phyloP scores from a whole-genome alignment of 768 basidiomycete genomes.

The Austroboletus eburneus region DNA sequence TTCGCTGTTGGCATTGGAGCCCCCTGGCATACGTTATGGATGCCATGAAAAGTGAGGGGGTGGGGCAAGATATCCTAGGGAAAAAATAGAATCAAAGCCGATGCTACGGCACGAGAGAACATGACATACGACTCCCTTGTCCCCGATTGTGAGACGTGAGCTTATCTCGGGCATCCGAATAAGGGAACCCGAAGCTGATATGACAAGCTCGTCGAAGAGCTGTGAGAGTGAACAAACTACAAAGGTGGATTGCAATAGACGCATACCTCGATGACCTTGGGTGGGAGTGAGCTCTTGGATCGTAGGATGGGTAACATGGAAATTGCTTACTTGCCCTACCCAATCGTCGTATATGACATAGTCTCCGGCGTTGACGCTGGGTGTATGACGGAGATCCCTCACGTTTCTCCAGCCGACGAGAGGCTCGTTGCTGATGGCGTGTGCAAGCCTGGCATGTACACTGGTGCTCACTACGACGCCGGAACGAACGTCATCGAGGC shows the following conservation, averaged over 20 bases:
- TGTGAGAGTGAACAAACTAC: slow-evolving; percentile 30
- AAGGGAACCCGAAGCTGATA: slow-evolving; percentile 65
- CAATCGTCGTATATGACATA: slow-evolving; percentile 81
- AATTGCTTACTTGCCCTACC: slow-evolving; percentile 76
- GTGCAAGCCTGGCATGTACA: slow-evolving; percentile 64
- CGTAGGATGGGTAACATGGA: slow-evolving; percentile 5
- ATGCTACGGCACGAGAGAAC: not conserved
- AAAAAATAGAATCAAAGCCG: slow-evolving; percentile 1
- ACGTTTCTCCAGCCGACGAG: slow-evolving; percentile 61
- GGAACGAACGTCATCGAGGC: slow-evolving; percentile 66
- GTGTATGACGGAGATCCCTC: slow-evolving; percentile 52
- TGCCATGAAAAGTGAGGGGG: slow-evolving; percentile 40
- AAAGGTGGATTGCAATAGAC: slow-evolving; percentile 1
- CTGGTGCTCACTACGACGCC: slow-evolving; percentile 68
- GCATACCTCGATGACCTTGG: slow-evolving; percentile 72
- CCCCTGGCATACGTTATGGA: slow-evolving; percentile 45
- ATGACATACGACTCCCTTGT: slow-evolving; percentile 61
- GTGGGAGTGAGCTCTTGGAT: slow-evolving; percentile 11
- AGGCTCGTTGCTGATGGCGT: slow-evolving; percentile 62
- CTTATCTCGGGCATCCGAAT: slow-evolving; percentile 74
- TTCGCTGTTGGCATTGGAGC: slow-evolving; percentile 38
- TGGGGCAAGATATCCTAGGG: slow-evolving; percentile 69
- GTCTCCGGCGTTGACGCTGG: slow-evolving; percentile 71
- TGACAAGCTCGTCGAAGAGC: slow-evolving; percentile 81
- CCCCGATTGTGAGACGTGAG: slow-evolving; percentile 70